phyloP scores from a whole-genome alignment of 495 filamentous ascomycete species.

The Cercophora samala region DNA sequence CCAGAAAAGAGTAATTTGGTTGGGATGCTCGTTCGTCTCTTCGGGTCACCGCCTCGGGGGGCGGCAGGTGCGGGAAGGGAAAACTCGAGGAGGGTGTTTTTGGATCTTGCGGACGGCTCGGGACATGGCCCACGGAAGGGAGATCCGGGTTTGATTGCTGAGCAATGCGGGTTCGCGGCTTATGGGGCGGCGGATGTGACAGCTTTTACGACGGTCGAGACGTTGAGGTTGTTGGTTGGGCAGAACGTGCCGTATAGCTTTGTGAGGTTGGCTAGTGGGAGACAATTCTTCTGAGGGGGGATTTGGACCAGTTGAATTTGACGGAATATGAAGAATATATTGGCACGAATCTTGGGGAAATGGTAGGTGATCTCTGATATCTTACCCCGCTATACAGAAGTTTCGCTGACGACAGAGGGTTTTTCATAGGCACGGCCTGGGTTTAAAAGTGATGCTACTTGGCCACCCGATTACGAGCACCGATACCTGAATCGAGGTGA shows the following conservation, averaged over 20 bases:
- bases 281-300: constrained; percentile 56
- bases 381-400: not conserved
- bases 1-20: constrained; percentile 75
- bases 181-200: constrained; percentile 76
- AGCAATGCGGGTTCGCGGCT: constrained; percentile 68
- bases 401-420: not conserved
- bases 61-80: constrained; percentile 25
- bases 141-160: constrained; percentile 66
- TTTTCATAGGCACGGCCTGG: not conserved
- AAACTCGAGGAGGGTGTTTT: constrained; percentile 70
- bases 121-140: constrained; percentile 46
- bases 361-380: not conserved
- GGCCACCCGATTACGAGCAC: not conserved
- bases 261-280: constrained; percentile 70
- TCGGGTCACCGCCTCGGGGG: constrained; percentile 41
- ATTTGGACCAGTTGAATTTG: not conserved
- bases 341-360: not conserved
- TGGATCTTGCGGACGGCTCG: constrained; percentile 70
- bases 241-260: constrained; percentile 87
- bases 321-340: not conserved
- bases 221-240: constrained; percentile 69
- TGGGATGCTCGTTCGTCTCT: constrained; percentile 72
- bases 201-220: constrained; percentile 80
- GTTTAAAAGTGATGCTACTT: not conserved
- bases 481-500: not conserved